Evolutionary conservation across 1,284 basidiomycete species (phyloP), one percentile per base, ranked within the genome.

Genomic region (Gastroboletus turbinatus): DNA sequence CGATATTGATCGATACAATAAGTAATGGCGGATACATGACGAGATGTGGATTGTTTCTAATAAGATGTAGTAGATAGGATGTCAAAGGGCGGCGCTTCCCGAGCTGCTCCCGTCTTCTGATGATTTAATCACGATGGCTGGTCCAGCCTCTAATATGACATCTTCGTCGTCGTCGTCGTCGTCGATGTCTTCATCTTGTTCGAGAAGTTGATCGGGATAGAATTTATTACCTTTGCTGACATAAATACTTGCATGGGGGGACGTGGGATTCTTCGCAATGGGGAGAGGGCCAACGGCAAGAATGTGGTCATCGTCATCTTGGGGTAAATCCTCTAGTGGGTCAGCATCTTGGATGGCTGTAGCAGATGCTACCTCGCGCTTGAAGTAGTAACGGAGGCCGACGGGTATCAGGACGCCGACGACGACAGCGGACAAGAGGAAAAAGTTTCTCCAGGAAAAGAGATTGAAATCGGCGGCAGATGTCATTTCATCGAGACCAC

Each of bases 401-500:
- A 98, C 93, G 0, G 96, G 96, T 51, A 97, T 91, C 72, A 98
- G 77, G 4, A 94, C 95, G 2, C 96, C 96, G 13, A 94, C 80
- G 52, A 92, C 88, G 47, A 98, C 88, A 0, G 91, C 92, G 4
- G 84, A 79, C 25, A 96, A 78, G 17, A 89, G 84, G 59, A 96
- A 79, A 65, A 92, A 88, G 73, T 97, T 97, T 61, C 84, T 82
- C 82, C 87, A 88, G 53, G 90, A 96, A 61, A 98, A 84, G 50
- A 98, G 81, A 69, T 96, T 87, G 72, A 98, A 98, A 71, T 98
- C 96, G 39, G 85, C 90, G 0, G 95, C 81, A 39, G 85, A 88
- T 5, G 96, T 96, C 94, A 99, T 98, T 60, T 95, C 86, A 65
- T 98, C 96, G 30, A 99, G 80, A 11, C 92, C 90, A 19, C 92